These are phyloP conservation scores for Hylodesmum podocarpum DNA, from an alignment of 306 rosid species.

Conservation along the genomic window DNA sequence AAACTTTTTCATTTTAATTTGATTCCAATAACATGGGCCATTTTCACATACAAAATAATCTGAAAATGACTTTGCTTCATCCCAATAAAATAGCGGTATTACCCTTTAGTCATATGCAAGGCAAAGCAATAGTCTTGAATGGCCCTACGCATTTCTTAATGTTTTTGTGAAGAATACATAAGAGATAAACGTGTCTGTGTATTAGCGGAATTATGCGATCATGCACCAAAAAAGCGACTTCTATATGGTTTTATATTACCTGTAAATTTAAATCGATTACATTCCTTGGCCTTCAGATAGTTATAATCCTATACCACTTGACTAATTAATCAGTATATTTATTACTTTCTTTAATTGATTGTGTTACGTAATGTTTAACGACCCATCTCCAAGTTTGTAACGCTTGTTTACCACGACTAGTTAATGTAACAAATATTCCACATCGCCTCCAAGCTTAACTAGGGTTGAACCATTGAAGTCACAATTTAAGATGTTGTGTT, in stretches of 20 bases:
- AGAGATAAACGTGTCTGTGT: constrained; percentile 29
- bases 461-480: constrained; percentile 17
- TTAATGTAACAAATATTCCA: not conserved
- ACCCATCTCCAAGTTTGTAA: not conserved
- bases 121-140: constrained; percentile 22
- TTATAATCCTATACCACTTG: constrained; percentile 17
- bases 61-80: constrained; percentile 9
- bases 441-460: not conserved
- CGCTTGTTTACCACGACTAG: constrained; percentile 1
- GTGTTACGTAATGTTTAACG: constrained; percentile 7
- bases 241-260: not conserved
- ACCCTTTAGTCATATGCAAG: constrained; percentile 39
- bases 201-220: constrained; percentile 19
- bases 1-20: not conserved
- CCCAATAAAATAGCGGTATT: constrained; percentile 6
- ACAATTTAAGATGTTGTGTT: constrained; percentile 31
- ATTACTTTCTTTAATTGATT: constrained; percentile 21
- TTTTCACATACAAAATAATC: constrained; percentile 19
- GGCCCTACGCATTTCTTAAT: constrained; percentile 22
- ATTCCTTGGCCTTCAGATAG: not conserved
- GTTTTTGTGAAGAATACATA: not conserved
- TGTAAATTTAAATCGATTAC: not conserved
- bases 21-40: constrained; percentile 12
- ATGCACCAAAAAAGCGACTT: constrained; percentile 21
- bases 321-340: constrained; percentile 19